Conservation (phyloP, 768 basidiomycete genomes). For the Phylloporus sp. region DNA sequence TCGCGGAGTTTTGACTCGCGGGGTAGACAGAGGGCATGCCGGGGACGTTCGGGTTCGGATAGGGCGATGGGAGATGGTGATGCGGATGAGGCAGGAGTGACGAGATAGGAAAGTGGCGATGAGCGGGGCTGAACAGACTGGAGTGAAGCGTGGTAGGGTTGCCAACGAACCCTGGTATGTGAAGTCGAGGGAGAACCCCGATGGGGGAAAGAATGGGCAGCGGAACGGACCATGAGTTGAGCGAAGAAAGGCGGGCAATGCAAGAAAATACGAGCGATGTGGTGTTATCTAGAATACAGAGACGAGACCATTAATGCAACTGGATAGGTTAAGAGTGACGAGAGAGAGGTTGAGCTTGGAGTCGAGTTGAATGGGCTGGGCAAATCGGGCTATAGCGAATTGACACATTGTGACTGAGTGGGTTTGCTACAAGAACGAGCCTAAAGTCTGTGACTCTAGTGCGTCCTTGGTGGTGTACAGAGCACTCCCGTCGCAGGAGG, state of each 20-base stretch:
- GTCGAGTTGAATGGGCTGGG: constrained; percentile 16
- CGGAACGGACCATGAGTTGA: constrained; percentile 32
- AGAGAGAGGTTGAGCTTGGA: constrained; percentile 13
- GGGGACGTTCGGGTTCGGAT: constrained; percentile 34
- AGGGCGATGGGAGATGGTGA: constrained; percentile 37
- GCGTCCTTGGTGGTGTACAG: constrained; percentile 32
- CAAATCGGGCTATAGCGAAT: constrained; percentile 25
- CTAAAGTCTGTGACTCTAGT: constrained; percentile 43
- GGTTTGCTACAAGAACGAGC: constrained; percentile 20
- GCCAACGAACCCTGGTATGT: constrained; percentile 73
- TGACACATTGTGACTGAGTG: constrained; percentile 39
- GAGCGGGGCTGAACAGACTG: constrained; percentile 36
- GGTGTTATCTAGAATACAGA: constrained; percentile 35
- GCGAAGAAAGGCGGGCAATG: constrained; percentile 1
- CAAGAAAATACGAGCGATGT: constrained; percentile 11
- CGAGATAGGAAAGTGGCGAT: constrained; percentile 40
- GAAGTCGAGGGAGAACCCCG: constrained; percentile 62
- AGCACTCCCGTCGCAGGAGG: constrained; percentile 18
- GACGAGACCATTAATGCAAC: constrained; percentile 33
- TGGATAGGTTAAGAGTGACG: constrained; percentile 14
- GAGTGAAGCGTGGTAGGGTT: constrained; percentile 60
- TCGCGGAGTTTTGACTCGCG: constrained; percentile 38
- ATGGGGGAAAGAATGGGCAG: constrained; percentile 58
- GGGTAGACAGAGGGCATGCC: constrained; percentile 32
- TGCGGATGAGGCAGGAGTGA: constrained; percentile 57